Base-by-base conservation (phyloP, 768 basidiomycete genomes). In the Neoboletus magnificus region DNA sequence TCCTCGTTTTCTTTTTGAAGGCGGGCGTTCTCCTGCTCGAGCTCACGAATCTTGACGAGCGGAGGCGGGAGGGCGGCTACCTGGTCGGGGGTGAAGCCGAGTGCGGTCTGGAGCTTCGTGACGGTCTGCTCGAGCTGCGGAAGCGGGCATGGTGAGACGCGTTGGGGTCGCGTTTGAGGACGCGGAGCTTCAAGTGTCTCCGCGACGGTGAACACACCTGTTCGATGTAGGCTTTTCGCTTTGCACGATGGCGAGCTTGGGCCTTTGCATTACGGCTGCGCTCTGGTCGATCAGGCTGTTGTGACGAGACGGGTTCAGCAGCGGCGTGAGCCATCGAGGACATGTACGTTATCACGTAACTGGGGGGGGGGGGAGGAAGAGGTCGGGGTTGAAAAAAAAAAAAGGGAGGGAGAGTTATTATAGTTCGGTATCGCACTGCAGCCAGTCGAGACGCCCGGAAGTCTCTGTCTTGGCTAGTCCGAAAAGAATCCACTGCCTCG, bases 171-270 rank as follows among this genome's bases (percentile, higher is more conserved):
- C 50, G 64, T 54, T 23, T 22, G 12, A 2, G 47, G 48, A 46
- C 48, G 54, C 50, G 57, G 59, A 54, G 58, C 23, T 54, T 20
- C 5, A 12, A 54, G 25, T 5, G 50, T 37, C 12, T 58, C 41
- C 40, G 40, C 35, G 56, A 56, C 7, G 45, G 29, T 43, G 18
- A 48, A 49, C 46, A 42, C 45, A 90, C 91, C 81, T 91, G 89
- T 62, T 93, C 90, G 67, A 93, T 92, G 77, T 93, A 93, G 12
- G 91, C 91, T 76, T 93, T 93, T 74, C 91, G 82, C 73, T 93
- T 93, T 70, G 91, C 91, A 57, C 91, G 84, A 78, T 93, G 91
- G 64, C 91, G 78, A 35, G 91, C 91, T 76, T 93, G 91, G 11
- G 91, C 91, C 73, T 86, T 87, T 51, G 87, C 88, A 76, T 91